These are phyloP conservation scores for Chalciporus sphaerocephalus DNA, from an alignment of 768 basidiomycete species.

Conservation along the genomic window DNA sequence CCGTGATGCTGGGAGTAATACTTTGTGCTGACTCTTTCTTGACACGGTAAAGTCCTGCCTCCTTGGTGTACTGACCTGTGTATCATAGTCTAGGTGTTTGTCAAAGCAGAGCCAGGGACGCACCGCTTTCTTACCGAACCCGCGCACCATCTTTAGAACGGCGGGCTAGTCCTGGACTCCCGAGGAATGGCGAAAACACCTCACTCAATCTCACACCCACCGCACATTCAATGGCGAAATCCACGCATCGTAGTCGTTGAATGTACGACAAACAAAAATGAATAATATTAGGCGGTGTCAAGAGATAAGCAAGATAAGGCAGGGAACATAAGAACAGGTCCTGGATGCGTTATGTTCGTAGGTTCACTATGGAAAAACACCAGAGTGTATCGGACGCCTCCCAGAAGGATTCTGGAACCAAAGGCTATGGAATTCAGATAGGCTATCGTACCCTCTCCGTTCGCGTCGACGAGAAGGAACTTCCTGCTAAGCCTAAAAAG, in stretches of 20 bases:
- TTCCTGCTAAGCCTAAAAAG: slow-evolving; percentile 14
- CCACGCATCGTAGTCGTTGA: slow-evolving; percentile 10
- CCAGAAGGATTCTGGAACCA: slow-evolving; percentile 14
- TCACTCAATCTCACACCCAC: slow-evolving; percentile 5
- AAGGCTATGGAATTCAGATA: slow-evolving; percentile 32
- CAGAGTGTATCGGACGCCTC: slow-evolving; percentile 1
- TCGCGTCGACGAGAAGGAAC: slow-evolving; percentile 34
- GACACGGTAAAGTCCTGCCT: too few species aligned
- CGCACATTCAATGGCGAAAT: slow-evolving; percentile 25
- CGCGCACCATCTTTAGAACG: too few species aligned
- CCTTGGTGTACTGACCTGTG: too few species aligned
- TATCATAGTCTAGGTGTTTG: too few species aligned
- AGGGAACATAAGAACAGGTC: neutral
- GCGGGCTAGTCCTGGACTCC: slow-evolving; percentile 1
- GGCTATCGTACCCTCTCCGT: slow-evolving; percentile 45
- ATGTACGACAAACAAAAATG: slow-evolving; percentile 2
- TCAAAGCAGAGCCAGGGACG: too few species aligned
- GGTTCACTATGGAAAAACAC: slow-evolving; percentile 20
- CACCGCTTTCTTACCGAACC: too few species aligned
- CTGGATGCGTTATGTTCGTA: neutral
- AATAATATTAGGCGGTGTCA: too few species aligned
- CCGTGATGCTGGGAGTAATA: too few species aligned
- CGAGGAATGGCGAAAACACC: slow-evolving; percentile 27
- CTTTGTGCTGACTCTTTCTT: too few species aligned
- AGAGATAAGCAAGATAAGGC: slow-evolving; percentile 16